phyloP scores from a whole-genome alignment of 2,329 filamentous ascomycete genomes.

The Nannizzia gypsea region DNA sequence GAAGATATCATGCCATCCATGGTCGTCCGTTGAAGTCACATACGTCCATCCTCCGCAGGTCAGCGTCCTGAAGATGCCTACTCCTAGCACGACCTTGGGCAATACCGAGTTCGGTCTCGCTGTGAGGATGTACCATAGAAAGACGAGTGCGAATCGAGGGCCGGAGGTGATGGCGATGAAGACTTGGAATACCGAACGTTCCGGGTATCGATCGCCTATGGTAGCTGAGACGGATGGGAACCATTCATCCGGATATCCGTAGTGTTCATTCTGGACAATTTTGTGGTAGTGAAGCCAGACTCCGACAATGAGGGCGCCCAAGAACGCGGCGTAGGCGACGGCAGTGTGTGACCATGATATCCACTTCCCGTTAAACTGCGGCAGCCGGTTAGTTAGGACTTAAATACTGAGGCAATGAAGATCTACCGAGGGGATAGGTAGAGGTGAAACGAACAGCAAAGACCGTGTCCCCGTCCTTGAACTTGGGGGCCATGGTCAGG shows the following conservation, averaged over 20 bases:
- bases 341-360: slow-evolving; percentile 78
- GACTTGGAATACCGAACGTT: slow-evolving; percentile 91
- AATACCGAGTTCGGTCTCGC: slow-evolving; percentile 61
- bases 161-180: slow-evolving; percentile 96
- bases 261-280: slow-evolving; percentile 95
- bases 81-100: slow-evolving; percentile 67
- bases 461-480: slow-evolving; percentile 51
- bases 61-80: slow-evolving; percentile 76
- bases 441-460: slow-evolving; percentile 41
- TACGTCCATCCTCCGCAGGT: slow-evolving; percentile 98
- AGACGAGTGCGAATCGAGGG: slow-evolving; percentile 81
- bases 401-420: not conserved
- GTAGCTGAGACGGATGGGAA: slow-evolving; percentile 93
- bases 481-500: slow-evolving; percentile 46
- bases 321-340: slow-evolving; percentile 70
- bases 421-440: not conserved
- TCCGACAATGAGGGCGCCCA: slow-evolving; percentile 75
- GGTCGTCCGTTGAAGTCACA: slow-evolving; percentile 93
- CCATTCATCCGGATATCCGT: slow-evolving; percentile 90
- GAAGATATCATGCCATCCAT: slow-evolving; percentile 97
- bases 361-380: slow-evolving; percentile 71
- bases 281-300: slow-evolving; percentile 80
- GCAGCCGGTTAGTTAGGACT: not conserved
- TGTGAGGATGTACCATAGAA: slow-evolving; percentile 83
- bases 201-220: slow-evolving; percentile 93